Base-by-base conservation (phyloP, 768 basidiomycete genomes). In the Hericium coralloides region DNA sequence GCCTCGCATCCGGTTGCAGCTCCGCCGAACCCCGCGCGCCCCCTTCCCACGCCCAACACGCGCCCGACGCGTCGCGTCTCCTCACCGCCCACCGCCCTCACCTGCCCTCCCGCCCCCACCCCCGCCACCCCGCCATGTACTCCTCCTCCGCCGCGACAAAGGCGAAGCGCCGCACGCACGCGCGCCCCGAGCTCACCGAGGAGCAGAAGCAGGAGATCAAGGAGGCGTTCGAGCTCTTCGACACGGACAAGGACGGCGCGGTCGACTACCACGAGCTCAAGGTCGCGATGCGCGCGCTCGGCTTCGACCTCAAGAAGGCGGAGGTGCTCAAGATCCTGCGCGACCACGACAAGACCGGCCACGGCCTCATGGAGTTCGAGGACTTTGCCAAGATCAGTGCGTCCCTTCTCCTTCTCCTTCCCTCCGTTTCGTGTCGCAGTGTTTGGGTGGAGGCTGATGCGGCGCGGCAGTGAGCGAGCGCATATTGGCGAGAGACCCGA, bases 191-290 rank as follows among this genome's bases (percentile, higher is more conserved):
- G 60, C 83, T 93, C 53, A 79, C 85, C 9, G 91, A 93, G 48
- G 90, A 93, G 68, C 90, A 92, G 66, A 90, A 90, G 65, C 90
- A 93, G 65, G 97, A 99, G 72, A 95, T 98, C 55, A 94, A 94
- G 70, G 97, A 99, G 67, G 97, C 97, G 0, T 99, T 99, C 66
- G 95, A 98, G 71, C 85, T 99, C 55, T 99, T 99, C 68, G 97
- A 99, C 74, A 91, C 94, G 48, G 97, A 99, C 79, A 97, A 98
- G 76, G 97, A 99, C 67, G 92, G 92, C 37, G 84, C 81, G 53
- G 78, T 98, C 56, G 97, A 98, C 74, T 98, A 98, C 73, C 97
- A 99, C 74, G 97, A 99, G 69, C 81, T 98, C 65, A 99, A 98
- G 72, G 97, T 99, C 66, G 94, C 95, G 53, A 95, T 99, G 92